Evolutionary conservation across 805 yeast genomes (phyloP).

Genomic region (Kazachstania psychrophila): DNA sequence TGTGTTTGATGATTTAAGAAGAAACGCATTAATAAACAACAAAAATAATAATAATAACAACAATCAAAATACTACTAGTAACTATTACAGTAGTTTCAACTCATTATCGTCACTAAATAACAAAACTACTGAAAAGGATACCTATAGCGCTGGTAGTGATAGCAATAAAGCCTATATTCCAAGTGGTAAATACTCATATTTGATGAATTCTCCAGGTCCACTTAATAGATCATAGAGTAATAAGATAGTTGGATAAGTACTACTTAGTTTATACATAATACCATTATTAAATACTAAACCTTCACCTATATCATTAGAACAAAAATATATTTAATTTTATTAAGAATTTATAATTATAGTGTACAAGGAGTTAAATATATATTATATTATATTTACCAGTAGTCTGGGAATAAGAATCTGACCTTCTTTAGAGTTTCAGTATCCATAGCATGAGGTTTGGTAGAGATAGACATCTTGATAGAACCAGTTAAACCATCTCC

Average conservation of each 20-base stretch:
- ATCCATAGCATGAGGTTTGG: conserved; percentile 64
- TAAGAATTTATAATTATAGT: too few species aligned
- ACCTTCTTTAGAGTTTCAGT: conserved; percentile 66
- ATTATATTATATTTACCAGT: conserved; percentile 56
- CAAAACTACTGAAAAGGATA: neutral
- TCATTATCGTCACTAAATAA: neutral
- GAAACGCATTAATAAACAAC: neutral
- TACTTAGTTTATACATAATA: too few species aligned
- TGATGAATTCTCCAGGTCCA: conserved; percentile 29
- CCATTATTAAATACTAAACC: neutral
- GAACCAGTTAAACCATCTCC: conserved; percentile 67
- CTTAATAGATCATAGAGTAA: too few species aligned
- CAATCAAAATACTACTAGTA: neutral
- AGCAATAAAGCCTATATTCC: conserved; percentile 25
- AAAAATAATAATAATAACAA: neutral
- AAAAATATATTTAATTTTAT: too few species aligned
- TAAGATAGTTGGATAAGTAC: too few species aligned
- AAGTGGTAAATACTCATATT: conserved; percentile 28
- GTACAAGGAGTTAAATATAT: too few species aligned
- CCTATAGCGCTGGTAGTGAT: conserved; percentile 1
- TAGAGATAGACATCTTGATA: conserved; percentile 75
- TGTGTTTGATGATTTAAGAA: conserved; percentile 18
- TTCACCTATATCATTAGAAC: too few species aligned
- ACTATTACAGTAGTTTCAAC: neutral
- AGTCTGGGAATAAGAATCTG: conserved; percentile 84